Base-by-base conservation (phyloP, 148 eudicot species). In the Linanthus parryae region DNA sequence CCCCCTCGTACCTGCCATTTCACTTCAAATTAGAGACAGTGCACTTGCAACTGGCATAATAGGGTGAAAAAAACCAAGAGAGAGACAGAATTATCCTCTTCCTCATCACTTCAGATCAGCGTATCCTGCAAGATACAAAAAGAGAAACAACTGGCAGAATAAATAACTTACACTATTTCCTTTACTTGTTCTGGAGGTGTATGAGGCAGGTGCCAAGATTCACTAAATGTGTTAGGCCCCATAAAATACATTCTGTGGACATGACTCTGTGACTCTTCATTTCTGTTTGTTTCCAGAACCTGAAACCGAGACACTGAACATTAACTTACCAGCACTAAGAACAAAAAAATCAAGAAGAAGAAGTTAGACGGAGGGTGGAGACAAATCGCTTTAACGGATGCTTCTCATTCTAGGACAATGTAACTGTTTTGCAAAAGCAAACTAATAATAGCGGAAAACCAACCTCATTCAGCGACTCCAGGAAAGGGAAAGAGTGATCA, bases 381-480 rank as follows among this genome's bases (percentile, higher is more conserved):
- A 23, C 21, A 48, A 29, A 10, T n/a, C n/a, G n/a, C n/a, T n/a
- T n/a, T n/a, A n/a, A n/a, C n/a, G n/a, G n/a, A n/a, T n/a, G n/a
- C n/a, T n/a, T n/a, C n/a, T n/a, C n/a, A n/a, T n/a, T n/a, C n/a
- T n/a, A n/a, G n/a, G n/a, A n/a, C n/a, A n/a, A n/a, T n/a, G n/a
- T n/a, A n/a, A n/a, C n/a, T n/a, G n/a, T n/a, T n/a, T n/a, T n/a
- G 4, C 15, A 7, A 26, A 15, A n/a, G 9, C 27, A 22, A 10
- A 16, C 20, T n/a, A 33, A 18, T 8, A 45, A 18, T 19, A 8
- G 2, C 3, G 34, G 20, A 21, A 48, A 19, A 10, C 52, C 18
- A 44, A 90, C 97, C 97, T 90, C 97, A 53, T 90, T 90, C n/a
- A 90, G 84, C 16, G 97, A 90, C 73, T 90, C 97, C 71, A 90